Evolutionary conservation across 2,329 filamentous ascomycete genomes (phyloP).

Genomic region (Pseudogymnoascus verrucosus): DNA sequence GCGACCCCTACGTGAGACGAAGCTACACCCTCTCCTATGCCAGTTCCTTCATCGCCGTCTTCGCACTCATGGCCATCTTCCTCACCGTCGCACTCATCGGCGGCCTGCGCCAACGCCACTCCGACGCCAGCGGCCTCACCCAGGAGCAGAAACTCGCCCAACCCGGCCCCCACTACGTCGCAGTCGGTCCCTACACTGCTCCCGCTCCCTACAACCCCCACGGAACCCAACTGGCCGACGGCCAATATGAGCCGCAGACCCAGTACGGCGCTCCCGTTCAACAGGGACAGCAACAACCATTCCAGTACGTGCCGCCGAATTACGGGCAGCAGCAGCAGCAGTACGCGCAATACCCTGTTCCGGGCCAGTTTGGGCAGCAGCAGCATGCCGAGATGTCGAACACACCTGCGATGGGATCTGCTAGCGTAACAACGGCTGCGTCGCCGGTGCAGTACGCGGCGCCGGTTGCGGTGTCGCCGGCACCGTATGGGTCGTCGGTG

Average conservation of each 20-base stretch:
- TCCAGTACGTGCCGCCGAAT: background rate
- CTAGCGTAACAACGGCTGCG: background rate
- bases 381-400: slow-evolving; percentile 1
- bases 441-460: background rate
- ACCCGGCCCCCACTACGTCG: background rate
- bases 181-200: background rate
- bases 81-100: background rate
- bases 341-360: background rate
- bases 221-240: background rate
- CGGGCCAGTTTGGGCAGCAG: background rate
- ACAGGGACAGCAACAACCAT: background rate
- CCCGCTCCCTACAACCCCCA: background rate
- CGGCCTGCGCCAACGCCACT: slow-evolving; percentile 2
- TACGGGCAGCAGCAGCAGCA: background rate
- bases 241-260: background rate
- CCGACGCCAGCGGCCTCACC: background rate
- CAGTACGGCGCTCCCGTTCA: background rate
- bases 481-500: background rate
- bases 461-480: background rate
- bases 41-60: background rate
- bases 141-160: background rate
- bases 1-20: too few relatives aligned
- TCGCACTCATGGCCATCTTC: background rate
- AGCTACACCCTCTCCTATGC: background rate
- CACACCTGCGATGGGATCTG: background rate